Evolutionary conservation across 2,329 filamentous ascomycete species (phyloP), one percentile per base, ranked within the genome.

Genomic region (Nakataea oryzae): DNA sequence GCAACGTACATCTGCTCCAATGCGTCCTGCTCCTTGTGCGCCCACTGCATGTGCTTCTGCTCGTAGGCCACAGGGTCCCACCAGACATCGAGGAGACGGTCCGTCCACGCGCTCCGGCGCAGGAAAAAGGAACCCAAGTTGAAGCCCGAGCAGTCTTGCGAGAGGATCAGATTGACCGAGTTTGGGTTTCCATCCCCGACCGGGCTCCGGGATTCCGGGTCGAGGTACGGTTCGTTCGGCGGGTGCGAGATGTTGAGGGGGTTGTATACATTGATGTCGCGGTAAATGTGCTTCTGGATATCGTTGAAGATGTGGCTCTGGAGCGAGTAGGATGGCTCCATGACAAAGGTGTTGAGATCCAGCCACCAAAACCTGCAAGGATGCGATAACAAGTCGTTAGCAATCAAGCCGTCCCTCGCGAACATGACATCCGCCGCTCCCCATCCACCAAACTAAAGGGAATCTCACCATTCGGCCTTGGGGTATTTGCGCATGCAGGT

Each of bases 31-130:
- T 99, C 95, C 74, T 97, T 97, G 79, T 99, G 95, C 71, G 95
- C 93, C 95, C 95, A 99, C 65, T 95, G 85, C 93, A 97, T 97
- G 74, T 99, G 95, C 73, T 92, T 96, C 76, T 99, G 95, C 76
- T 99, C 95, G 74, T 99, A 99, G 63, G 89, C 86, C 32, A 97
- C 93, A 0, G 95, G 95, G 70, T 99, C 95, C 95, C 95, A 99
- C 95, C 95, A 99, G 61, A 96, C 83, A 71, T 99, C 95, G 47
- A 99, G 83, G 24, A 99, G 78, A 5, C 91, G 88, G 70, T 97
- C 93, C 0, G 93, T 91, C 91, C 93, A 99, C 29, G 86, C 80
- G 69, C 90, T 91, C 64, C 95, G 86, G 59, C 87, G 86, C 57
- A 97, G 78, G 74, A 99, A 95, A 80, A 99, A 99, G 21, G 92